A percentile compares a stretch with the other conserved stretches of the same genome.
Conservation (phyloP, 345 rosid genomes). For the Triadica sebifera region DNA sequence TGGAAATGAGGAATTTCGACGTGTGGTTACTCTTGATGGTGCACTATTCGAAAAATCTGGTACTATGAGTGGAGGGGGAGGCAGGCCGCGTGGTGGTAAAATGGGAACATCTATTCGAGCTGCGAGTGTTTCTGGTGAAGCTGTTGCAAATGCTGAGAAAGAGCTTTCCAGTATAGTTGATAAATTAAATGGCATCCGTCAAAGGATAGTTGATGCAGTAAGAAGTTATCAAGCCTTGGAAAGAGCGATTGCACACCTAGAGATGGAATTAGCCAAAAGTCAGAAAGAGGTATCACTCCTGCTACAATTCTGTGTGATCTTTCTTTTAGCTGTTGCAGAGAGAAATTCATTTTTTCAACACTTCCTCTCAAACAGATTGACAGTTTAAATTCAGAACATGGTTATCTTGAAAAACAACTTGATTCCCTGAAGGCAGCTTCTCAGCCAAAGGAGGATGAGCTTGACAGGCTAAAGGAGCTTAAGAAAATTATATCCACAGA, state of each 20-base stretch:
- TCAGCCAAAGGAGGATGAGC: constrained; percentile 71
- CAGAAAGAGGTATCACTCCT: constrained; percentile 64
- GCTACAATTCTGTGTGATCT: background rate
- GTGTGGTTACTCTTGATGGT: constrained; percentile 94
- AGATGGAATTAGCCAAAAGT: constrained; percentile 88
- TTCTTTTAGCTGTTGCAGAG: background rate
- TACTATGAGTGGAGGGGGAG: constrained; percentile 98
- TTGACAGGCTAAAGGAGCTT: constrained; percentile 60
- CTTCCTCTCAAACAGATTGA: constrained; percentile 51
- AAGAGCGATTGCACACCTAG: constrained; percentile 52
- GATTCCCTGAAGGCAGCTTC: constrained; percentile 76
- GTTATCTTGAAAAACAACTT: constrained; percentile 73
- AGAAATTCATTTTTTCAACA: background rate
- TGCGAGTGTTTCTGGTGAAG: constrained; percentile 69
- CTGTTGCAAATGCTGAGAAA: constrained; percentile 60
- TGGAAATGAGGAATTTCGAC: constrained; percentile 72
- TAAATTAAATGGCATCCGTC: constrained; percentile 52
- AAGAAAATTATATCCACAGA: constrained; percentile 51
- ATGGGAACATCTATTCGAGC: constrained; percentile 93
- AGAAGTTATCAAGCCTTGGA: constrained; percentile 63
- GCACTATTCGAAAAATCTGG: constrained; percentile 95
- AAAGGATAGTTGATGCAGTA: constrained; percentile 61
- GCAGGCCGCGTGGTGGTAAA: constrained; percentile 92
- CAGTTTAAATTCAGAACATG: constrained; percentile 69
- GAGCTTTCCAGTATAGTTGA: constrained; percentile 62